A percentile compares a stretch with the other conserved stretches of the same genome.
These are phyloP conservation scores for Sonneratia caseolaris DNA, from an alignment of 345 rosid genomes.

Conservation along the genomic window DNA sequence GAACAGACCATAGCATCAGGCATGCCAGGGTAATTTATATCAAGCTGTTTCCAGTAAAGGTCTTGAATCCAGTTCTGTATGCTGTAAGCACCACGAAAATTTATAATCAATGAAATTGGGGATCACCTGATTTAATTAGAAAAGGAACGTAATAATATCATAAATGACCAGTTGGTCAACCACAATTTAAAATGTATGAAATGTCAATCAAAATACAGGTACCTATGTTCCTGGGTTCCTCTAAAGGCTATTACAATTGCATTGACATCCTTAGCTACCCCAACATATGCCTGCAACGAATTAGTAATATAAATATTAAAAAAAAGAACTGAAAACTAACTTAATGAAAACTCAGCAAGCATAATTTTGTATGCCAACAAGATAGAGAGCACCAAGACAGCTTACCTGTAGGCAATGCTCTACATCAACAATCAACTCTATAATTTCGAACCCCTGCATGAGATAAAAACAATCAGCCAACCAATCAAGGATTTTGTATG, in stretches of 20 bases:
- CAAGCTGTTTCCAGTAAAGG: conserved; percentile 89
- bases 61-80: conserved; percentile 92
- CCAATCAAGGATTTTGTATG: neutral
- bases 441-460: conserved; percentile 73
- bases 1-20: conserved; percentile 79
- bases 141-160: neutral
- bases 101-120: neutral
- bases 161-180: neutral
- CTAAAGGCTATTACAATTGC: conserved; percentile 61
- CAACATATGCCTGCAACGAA: conserved; percentile 52
- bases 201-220: neutral
- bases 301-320: conserved; percentile 2
- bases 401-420: conserved; percentile 79
- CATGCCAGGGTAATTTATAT: conserved; percentile 87
- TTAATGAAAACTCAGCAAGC: neutral
- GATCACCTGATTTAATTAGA: neutral
- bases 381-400: neutral
- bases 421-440: conserved; percentile 70
- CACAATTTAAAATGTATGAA: neutral
- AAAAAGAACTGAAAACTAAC: conserved; percentile 7
- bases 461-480: conserved; percentile 1
- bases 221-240: conserved; percentile 73
- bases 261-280: conserved; percentile 53
- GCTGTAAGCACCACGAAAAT: conserved; percentile 28
- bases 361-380: neutral